Base-by-base conservation (phyloP, 2,329 filamentous ascomycete genomes). In the Calonectria honghensis region DNA sequence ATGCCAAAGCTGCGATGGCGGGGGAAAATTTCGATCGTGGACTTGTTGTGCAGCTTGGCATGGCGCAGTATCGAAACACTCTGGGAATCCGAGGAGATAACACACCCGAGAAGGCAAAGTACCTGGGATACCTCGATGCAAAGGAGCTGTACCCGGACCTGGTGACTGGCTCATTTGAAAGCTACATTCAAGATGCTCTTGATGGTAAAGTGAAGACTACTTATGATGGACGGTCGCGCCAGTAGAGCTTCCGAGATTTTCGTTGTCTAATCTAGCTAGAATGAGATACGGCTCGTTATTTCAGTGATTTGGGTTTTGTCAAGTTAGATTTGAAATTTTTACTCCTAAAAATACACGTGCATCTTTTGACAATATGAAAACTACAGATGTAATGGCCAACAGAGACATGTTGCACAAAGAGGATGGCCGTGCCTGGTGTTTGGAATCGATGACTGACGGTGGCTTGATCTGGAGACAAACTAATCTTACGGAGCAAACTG, bases 91-190 rank as follows among this genome's bases (percentile, higher is more conserved):
- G 57, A 16, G 35, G 35, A 27, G 57, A 61, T 18, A 41, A 41
- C 6, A 29, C 32, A 3, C 57, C 57, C 4, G 57, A 61, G 32
- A 37, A 61, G n/a, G 57, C 57, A 35, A 27, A 61, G n/a, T 29
- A 61, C n/a, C 37, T 61, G n/a, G 35, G 57, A 41, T 61, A 61
- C 24, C 57, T 61, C 3, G 35, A 61, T 16, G 35, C n/a, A 39
- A 61, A 61, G 24, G 57, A 41, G 35, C 9, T 61, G 14, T 41
- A 61, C 31, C 57, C 35, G 2, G 57, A 61, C 14, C 5, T 41
- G 11, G 7, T 5, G 14, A 39, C 32, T 59, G 3, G 24, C 18
- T 32, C 32, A 16, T 35, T 59, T 20, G 32, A 59, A 6, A n/a
- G 32, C 32, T 37, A 59, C 24, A 59, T 59, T 6, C 20, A 39